Percentiles rank a stretch among this genome's conserved stretches.
Evolutionary conservation across 2,329 filamentous ascomycete genomes (phyloP).

Genomic region (Monilinia vaccinii-corymbosi): DNA sequence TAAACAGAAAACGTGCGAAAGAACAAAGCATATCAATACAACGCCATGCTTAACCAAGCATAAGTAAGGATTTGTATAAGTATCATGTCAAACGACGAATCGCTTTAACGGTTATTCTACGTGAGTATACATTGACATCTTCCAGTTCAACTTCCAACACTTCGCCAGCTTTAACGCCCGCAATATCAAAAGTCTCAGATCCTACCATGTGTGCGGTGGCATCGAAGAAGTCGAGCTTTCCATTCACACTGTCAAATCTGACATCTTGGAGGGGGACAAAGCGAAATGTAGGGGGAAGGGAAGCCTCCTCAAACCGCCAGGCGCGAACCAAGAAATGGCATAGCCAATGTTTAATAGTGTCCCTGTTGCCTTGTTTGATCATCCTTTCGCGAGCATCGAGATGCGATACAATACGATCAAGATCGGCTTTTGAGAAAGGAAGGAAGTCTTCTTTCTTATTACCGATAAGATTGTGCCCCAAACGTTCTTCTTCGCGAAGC

Average conservation of each 20-base stretch:
- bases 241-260: background rate
- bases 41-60: background rate
- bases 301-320: constrained; percentile 43
- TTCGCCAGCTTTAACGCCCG: constrained; percentile 39
- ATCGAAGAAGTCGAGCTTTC: background rate
- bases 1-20: background rate
- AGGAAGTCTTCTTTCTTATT: constrained; percentile 26
- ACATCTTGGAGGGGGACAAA: constrained; percentile 11
- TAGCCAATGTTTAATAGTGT: constrained; percentile 42
- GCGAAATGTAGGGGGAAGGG: constrained; percentile 38
- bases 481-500: constrained; percentile 37
- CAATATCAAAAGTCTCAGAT: background rate
- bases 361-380: constrained; percentile 12
- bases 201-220: background rate
- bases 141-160: constrained; percentile 45
- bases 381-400: constrained; percentile 24
- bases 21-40: background rate
- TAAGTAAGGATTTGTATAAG: background rate
- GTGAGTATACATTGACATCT: constrained; percentile 43
- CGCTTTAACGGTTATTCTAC: constrained; percentile 39
- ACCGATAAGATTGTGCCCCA: constrained; percentile 30
- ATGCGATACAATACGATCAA: constrained; percentile 24
- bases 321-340: constrained; percentile 51
- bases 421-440: constrained; percentile 23
- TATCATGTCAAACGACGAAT: constrained; percentile 22